A percentile compares a stretch with the other conserved stretches of the same genome.
Conservation (phyloP, 2,329 filamentous ascomycete genomes). For the Bipolaris bicolor region DNA sequence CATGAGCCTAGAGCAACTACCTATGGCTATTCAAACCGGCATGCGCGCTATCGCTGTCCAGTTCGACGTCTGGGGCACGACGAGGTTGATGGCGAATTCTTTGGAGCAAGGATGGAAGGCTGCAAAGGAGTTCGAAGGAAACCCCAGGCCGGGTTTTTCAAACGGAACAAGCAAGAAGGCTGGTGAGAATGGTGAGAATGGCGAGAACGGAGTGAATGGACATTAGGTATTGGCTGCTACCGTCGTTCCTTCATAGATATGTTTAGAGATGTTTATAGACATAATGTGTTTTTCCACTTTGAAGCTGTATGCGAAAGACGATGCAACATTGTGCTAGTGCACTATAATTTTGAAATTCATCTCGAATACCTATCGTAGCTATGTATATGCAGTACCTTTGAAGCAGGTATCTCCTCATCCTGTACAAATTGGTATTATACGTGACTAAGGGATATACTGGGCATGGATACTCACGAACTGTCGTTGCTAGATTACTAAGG, state of each 20-base stretch:
- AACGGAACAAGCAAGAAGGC: conserved; percentile 5
- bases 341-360: no score
- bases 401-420: no score
- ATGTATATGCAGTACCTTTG: no score
- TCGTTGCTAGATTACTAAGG: no score
- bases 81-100: conserved; percentile 23
- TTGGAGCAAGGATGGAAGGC: conserved; percentile 25
- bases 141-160: conserved; percentile 10
- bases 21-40: conserved; percentile 30
- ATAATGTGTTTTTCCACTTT: no score
- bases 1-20: conserved; percentile 24
- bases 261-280: neutral
- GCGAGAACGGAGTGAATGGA: neutral
- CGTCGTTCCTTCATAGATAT: neutral
- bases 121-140: conserved; percentile 26
- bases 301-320: no score
- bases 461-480: no score
- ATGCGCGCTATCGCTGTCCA: conserved; percentile 28
- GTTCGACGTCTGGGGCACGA: conserved; percentile 36
- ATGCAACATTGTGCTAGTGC: no score
- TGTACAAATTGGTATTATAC: no score
- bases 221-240: neutral
- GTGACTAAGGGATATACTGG: no score
- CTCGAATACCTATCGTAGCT: no score
- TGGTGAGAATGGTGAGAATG: conserved; percentile 3